phyloP scores from a whole-genome alignment of 306 rosid species.

The Pyrus bretschneideri region DNA sequence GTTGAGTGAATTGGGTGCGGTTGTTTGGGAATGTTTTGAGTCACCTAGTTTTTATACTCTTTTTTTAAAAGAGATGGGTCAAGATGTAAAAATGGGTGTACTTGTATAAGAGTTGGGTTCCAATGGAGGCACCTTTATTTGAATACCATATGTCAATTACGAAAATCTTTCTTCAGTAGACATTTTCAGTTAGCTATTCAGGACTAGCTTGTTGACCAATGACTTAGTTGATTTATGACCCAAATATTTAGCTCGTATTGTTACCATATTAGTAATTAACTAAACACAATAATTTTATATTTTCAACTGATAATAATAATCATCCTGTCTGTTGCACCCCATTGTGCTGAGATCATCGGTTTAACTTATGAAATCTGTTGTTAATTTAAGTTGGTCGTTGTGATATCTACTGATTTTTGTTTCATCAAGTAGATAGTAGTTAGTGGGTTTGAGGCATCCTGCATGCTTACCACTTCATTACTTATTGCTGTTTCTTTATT shows the following conservation, averaged over 20 bases:
- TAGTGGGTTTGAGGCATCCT: not conserved
- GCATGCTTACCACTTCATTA: not conserved
- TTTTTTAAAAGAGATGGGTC: not conserved
- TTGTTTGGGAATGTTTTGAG: not conserved
- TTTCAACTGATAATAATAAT: not conserved
- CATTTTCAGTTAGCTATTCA: not conserved
- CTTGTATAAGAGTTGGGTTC: not conserved
- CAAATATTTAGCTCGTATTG: not conserved
- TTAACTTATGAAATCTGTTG: not conserved
- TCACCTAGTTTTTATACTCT: not conserved
- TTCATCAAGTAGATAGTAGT: constrained; percentile 9
- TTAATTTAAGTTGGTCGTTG: not conserved
- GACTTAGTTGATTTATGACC: not conserved
- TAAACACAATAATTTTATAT: not conserved
- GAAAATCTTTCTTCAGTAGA: not conserved
- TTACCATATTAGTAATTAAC: not conserved
- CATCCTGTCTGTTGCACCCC: not conserved
- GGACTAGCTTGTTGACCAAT: not conserved
- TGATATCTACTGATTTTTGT: constrained; percentile 3
- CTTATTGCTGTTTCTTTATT: constrained; percentile 15
- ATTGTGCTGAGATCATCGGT: not conserved
- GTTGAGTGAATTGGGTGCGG: not conserved
- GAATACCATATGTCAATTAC: not conserved
- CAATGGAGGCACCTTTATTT: not conserved
- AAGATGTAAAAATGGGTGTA: not conserved